Percentiles rank a stretch among this genome's conserved stretches.
phyloP scores from a whole-genome alignment of 78 protist species.

The Polysphondylium violaceum region DNA sequence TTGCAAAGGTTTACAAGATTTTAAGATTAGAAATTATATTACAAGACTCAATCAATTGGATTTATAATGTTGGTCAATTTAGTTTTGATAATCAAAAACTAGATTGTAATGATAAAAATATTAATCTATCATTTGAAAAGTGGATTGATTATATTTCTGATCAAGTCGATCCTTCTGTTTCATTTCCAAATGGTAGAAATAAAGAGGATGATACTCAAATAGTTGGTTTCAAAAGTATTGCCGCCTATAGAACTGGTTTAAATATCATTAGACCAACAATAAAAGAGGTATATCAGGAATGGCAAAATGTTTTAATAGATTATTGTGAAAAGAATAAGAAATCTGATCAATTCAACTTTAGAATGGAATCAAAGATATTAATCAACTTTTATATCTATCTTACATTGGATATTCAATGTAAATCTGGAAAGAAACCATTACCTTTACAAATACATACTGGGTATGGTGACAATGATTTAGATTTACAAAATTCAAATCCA shows the following conservation, averaged over 20 bases:
- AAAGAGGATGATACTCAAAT: not conserved
- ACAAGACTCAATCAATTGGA: conserved; percentile 13
- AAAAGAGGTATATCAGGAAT: conserved; percentile 12
- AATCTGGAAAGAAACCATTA: conserved; percentile 2
- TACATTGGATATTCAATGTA: conserved; percentile 39
- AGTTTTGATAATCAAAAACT: too few relatives aligned
- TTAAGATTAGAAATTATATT: conserved; percentile 43
- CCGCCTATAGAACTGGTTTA: conserved; percentile 64
- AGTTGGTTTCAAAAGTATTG: conserved; percentile 45
- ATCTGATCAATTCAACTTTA: not conserved
- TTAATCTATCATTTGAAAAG: not conserved
- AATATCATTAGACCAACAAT: not conserved
- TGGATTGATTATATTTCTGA: conserved; percentile 12
- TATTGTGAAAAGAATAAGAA: not conserved
- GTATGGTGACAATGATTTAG: conserved; percentile 51
- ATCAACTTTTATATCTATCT: conserved; percentile 44
- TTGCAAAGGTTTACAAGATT: conserved; percentile 26
- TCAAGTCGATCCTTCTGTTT: not conserved
- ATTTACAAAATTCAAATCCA: conserved; percentile 38
- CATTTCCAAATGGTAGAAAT: not conserved
- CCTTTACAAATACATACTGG: conserved; percentile 77
- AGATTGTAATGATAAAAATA: not conserved
- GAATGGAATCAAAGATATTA: conserved; percentile 26
- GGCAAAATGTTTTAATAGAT: not conserved
- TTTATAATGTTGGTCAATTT: too few relatives aligned